Conservation (phyloP, 2,329 filamentous ascomycete genomes). For the Diaporthe sp. region DNA sequence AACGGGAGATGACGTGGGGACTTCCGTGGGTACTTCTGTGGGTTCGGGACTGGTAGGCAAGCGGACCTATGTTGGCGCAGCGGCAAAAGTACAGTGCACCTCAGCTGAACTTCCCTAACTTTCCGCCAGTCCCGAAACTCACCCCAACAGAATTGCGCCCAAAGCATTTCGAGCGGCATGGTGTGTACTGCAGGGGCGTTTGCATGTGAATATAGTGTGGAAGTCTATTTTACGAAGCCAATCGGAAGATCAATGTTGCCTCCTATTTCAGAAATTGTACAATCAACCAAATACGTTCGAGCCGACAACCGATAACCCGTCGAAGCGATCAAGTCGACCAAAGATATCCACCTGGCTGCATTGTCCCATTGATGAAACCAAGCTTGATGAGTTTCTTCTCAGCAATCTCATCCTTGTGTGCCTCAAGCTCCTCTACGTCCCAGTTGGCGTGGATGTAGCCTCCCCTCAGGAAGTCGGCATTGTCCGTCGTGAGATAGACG, state of each 20-base stretch:
- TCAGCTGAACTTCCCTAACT: neutral
- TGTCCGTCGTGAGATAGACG: constrained; percentile 47
- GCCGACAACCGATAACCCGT: neutral
- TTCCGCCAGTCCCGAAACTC: neutral
- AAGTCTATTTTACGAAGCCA: neutral
- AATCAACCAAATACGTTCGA: neutral
- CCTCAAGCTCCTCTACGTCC: constrained; percentile 52
- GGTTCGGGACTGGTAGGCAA: neutral
- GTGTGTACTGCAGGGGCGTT: neutral
- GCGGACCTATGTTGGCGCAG: neutral
- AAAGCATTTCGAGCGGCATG: neutral
- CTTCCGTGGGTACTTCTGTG: constrained; percentile 21
- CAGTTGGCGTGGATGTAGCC: constrained; percentile 53
- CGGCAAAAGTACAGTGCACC: neutral
- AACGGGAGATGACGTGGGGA: constrained; percentile 28
- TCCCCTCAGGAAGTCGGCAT: constrained; percentile 53
- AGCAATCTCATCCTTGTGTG: constrained; percentile 47
- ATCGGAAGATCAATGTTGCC: neutral
- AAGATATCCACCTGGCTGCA: constrained; percentile 35
- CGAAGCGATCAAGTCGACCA: constrained; percentile 29
- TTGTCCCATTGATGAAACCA: constrained; percentile 37
- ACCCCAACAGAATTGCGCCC: neutral
- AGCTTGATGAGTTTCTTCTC: constrained; percentile 46
- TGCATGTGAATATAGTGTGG: neutral
- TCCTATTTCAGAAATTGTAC: neutral